A percentile compares a stretch with the other conserved stretches of the same genome.
phyloP scores from a whole-genome alignment of 495 filamentous ascomycete genomes.

The Trichoderma parareesei region DNA sequence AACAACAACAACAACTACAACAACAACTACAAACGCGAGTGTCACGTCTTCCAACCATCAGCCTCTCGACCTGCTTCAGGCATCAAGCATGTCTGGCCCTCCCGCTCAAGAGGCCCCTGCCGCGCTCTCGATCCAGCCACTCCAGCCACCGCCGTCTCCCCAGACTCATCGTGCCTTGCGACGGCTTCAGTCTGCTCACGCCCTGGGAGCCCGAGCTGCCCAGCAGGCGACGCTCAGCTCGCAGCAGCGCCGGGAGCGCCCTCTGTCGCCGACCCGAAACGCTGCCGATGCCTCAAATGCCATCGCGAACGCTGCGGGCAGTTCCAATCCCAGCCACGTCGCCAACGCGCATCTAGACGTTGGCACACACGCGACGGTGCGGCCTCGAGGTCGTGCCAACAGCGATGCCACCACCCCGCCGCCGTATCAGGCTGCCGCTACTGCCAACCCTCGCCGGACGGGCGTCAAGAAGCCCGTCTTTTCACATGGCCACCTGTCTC shows the following conservation, averaged over 20 bases:
- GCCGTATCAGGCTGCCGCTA: conserved; percentile 26
- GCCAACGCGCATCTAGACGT: conserved; percentile 30
- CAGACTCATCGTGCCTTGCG: conserved; percentile 42
- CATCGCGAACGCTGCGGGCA: conserved; percentile 23
- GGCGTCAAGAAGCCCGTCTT: conserved; percentile 47
- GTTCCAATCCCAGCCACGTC: no score
- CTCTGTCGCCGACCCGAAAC: conserved; percentile 17
- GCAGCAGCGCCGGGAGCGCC: conserved; percentile 39
- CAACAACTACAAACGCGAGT: not conserved
- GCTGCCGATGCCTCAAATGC: no score
- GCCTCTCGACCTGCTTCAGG: not conserved
- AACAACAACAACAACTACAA: not conserved
- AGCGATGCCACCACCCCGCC: conserved; percentile 52
- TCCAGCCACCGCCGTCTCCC: conserved; percentile 34
- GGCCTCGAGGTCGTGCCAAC: conserved; percentile 55
- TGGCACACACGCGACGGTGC: conserved; percentile 29
- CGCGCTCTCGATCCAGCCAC: conserved; percentile 10
- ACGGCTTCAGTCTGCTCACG: conserved; percentile 50
- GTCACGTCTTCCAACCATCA: not conserved
- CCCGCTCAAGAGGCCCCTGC: conserved; percentile 12
- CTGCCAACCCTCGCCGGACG: conserved; percentile 36
- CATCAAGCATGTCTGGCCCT: conserved; percentile 14
- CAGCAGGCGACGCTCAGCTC: conserved; percentile 42
- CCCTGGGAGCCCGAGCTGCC: conserved; percentile 37
- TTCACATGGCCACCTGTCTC: conserved; percentile 50